phyloP scores from a whole-genome alignment of 2,329 filamentous ascomycete genomes.

The Aspergillus clavatus region DNA sequence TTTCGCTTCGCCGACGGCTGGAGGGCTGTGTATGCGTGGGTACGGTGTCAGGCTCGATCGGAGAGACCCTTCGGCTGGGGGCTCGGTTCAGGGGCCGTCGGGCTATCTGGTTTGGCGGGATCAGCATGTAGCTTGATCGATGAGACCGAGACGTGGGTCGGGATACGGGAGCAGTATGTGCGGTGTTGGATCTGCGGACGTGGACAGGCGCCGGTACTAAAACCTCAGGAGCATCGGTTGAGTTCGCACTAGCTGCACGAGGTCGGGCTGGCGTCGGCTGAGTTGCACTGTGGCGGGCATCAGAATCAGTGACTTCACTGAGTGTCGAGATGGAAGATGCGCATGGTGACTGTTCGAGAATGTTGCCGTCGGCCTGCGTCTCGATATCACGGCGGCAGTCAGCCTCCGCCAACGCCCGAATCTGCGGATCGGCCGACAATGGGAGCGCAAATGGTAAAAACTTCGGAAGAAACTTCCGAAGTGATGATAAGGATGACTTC shows the following conservation, averaged over 20 bases:
- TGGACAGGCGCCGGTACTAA: constrained; percentile 23
- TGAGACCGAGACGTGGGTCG: constrained; percentile 22
- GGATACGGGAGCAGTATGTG: constrained; percentile 13
- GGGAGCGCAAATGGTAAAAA: constrained; percentile 25
- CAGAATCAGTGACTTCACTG: neutral
- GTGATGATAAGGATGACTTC: constrained; percentile 33
- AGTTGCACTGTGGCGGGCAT: neutral
- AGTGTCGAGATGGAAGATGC: too few relatives aligned
- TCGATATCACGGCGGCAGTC: constrained; percentile 24
- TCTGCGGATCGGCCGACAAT: constrained; percentile 35
- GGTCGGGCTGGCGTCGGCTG: neutral
- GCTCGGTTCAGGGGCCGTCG: constrained; percentile 6
- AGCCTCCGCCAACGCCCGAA: constrained; percentile 30
- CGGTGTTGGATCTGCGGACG: constrained; percentile 24
- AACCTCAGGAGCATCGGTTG: constrained; percentile 34
- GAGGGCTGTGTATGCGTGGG: constrained; percentile 12
- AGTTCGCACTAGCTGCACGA: constrained; percentile 30
- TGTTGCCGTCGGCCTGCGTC: constrained; percentile 18
- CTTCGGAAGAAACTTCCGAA: constrained; percentile 32
- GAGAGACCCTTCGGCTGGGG: constrained; percentile 7
- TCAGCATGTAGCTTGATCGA: constrained; percentile 22
- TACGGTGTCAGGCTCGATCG: constrained; percentile 6
- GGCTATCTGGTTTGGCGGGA: constrained; percentile 11
- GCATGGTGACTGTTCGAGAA: neutral
- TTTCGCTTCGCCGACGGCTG: constrained; percentile 9